A percentile compares a stretch with the other conserved stretches of the same genome.
Conservation (phyloP, 164 flowering plant genomes). For the Dillenia suffruticosa region DNA sequence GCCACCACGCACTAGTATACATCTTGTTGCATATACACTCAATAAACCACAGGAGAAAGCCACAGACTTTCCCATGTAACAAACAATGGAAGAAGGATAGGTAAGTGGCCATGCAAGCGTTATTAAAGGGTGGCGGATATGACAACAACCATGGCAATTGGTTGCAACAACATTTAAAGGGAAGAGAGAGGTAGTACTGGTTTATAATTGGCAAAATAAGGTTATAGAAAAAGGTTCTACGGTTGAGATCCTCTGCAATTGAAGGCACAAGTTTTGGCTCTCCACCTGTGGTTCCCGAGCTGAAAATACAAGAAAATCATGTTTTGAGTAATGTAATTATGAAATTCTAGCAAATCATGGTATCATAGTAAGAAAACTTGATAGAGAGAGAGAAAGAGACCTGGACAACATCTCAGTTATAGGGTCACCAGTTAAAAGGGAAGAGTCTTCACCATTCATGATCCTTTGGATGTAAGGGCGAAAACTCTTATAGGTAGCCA, state of each 20-base stretch:
- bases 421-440: constrained; percentile 57
- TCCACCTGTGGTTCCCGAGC: constrained; percentile 91
- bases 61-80: too few relatives aligned
- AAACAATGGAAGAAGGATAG: too few relatives aligned
- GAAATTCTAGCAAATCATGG: too few relatives aligned
- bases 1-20: constrained; percentile 10
- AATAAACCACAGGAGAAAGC: too few relatives aligned
- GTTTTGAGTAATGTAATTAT: too few relatives aligned
- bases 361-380: background rate
- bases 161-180: too few relatives aligned
- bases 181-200: constrained; percentile 31
- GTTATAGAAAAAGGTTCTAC: constrained; percentile 67
- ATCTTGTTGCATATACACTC: too few relatives aligned
- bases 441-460: constrained; percentile 62
- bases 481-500: constrained; percentile 44
- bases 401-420: constrained; percentile 79
- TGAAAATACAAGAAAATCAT: constrained; percentile 18
- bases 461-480: constrained; percentile 68
- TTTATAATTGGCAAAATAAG: constrained; percentile 80
- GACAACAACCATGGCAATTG: too few relatives aligned
- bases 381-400: constrained; percentile 23
- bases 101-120: too few relatives aligned
- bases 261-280: constrained; percentile 85
- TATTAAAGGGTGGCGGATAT: too few relatives aligned
- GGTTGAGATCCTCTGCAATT: constrained; percentile 71